Conservation (phyloP, 345 rosid species). For the Bruguiera parviflora region DNA sequence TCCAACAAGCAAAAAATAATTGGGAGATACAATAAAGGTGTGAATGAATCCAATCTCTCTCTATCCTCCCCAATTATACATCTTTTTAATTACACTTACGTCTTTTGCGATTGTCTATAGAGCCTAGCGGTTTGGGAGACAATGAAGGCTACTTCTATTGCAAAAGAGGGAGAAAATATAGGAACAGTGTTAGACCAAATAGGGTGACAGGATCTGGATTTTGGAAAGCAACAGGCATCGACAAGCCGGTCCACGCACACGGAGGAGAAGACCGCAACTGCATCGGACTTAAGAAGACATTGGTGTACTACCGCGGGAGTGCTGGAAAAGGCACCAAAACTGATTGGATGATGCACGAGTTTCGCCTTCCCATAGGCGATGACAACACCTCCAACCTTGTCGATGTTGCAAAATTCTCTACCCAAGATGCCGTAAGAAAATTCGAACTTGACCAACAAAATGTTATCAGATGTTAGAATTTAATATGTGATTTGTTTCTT, state of each 20-base stretch:
- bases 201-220: constrained; percentile 93
- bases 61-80: too few relatives aligned
- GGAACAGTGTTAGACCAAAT: constrained; percentile 88
- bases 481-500: too few relatives aligned
- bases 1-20: too few relatives aligned
- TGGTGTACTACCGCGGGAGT: constrained; percentile 80
- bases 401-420: constrained; percentile 22
- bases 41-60: too few relatives aligned
- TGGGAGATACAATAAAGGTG: too few relatives aligned
- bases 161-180: constrained; percentile 85
- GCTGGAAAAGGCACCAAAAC: constrained; percentile 97
- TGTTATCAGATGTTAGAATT: too few relatives aligned
- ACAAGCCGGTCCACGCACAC: constrained; percentile 56
- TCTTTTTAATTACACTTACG: not conserved
- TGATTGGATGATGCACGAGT: constrained; percentile 99
- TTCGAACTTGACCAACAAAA: not conserved
- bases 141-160: constrained; percentile 81
- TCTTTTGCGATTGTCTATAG: constrained; percentile 20
- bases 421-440: constrained; percentile 67
- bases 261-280: constrained; percentile 39
- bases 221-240: constrained; percentile 98
- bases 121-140: constrained; percentile 40
- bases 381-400: constrained; percentile 13
- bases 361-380: constrained; percentile 63
- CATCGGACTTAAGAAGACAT: constrained; percentile 85